These are phyloP conservation scores for Debaryomyces robertsiae DNA, from an alignment of 1,139 yeast species.

Conservation along the genomic window DNA sequence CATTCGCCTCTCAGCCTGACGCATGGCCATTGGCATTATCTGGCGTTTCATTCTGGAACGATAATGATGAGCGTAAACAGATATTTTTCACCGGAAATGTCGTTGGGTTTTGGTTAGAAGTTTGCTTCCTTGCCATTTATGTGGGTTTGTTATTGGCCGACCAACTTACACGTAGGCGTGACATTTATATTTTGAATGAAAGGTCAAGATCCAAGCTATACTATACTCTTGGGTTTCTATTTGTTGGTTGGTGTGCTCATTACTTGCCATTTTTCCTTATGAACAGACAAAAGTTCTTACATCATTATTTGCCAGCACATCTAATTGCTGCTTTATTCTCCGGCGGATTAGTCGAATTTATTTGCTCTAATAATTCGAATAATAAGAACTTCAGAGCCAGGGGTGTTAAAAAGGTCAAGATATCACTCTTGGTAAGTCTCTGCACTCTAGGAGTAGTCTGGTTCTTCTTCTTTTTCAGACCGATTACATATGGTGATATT, in stretches of 20 bases:
- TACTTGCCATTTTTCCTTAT: constrained; percentile 89
- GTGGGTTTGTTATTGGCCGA: constrained; percentile 69
- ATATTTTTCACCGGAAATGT: constrained; percentile 89
- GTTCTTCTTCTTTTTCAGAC: constrained; percentile 76
- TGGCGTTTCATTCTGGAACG: constrained; percentile 97
- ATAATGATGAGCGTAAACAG: constrained; percentile 63
- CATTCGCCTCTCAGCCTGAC: constrained; percentile 92
- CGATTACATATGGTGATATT: constrained; percentile 82
- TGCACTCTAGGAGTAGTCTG: constrained; percentile 53
- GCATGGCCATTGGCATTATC: constrained; percentile 91
- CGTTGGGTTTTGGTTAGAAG: constrained; percentile 90
- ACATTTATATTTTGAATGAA: constrained; percentile 56
- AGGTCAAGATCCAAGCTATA: constrained; percentile 73
- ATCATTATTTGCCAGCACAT: constrained; percentile 96
- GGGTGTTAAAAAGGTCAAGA: constrained; percentile 30
- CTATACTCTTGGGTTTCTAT: constrained; percentile 81
- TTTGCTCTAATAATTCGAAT: constrained; percentile 63
- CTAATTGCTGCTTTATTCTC: constrained; percentile 81
- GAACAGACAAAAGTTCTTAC: constrained; percentile 92
- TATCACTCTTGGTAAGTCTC: constrained; percentile 38
- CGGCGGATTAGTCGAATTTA: constrained; percentile 80
- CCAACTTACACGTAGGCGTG: constrained; percentile 76
- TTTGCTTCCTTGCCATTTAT: constrained; percentile 65
- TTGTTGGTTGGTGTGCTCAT: constrained; percentile 85
- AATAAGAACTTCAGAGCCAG: constrained; percentile 23